Conservation (phyloP, 1,139 yeast genomes). For the Suhomyces terraborum region DNA sequence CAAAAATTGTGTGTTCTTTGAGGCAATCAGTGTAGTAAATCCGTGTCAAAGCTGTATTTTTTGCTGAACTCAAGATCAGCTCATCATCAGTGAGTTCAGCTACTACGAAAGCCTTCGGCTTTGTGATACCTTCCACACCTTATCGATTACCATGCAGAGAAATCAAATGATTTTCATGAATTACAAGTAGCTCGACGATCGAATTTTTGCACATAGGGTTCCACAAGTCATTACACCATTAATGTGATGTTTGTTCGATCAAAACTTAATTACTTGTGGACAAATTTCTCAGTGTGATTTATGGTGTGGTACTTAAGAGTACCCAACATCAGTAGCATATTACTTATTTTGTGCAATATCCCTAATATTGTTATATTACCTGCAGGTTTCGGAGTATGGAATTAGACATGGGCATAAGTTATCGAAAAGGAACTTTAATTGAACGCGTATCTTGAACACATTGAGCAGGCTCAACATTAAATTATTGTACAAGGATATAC, state of each 20-base stretch:
- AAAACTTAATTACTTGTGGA: no score
- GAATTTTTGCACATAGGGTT: no score
- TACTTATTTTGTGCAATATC: conserved; percentile 5
- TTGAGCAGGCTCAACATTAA: not conserved
- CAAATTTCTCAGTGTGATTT: not conserved
- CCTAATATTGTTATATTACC: conserved; percentile 5
- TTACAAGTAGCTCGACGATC: no score
- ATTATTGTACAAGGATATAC: no score
- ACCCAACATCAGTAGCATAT: conserved; percentile 1
- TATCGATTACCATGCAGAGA: no score
- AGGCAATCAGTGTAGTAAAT: no score
- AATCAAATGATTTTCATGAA: no score
- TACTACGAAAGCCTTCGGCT: not conserved
- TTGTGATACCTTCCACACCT: not conserved
- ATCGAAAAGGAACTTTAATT: not conserved
- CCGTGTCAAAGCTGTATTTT: no score
- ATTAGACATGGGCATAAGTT: not conserved
- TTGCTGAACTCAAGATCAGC: not conserved
- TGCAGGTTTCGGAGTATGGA: conserved; percentile 10
- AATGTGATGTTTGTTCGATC: no score
- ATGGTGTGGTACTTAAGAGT: not conserved
- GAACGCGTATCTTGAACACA: not conserved
- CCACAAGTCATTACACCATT: no score
- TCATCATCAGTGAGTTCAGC: not conserved
- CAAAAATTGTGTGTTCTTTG: no score